phyloP scores from a whole-genome alignment of 371 early-diverging fungal genomes.

The Thermomucor indicae-seudaticae region DNA sequence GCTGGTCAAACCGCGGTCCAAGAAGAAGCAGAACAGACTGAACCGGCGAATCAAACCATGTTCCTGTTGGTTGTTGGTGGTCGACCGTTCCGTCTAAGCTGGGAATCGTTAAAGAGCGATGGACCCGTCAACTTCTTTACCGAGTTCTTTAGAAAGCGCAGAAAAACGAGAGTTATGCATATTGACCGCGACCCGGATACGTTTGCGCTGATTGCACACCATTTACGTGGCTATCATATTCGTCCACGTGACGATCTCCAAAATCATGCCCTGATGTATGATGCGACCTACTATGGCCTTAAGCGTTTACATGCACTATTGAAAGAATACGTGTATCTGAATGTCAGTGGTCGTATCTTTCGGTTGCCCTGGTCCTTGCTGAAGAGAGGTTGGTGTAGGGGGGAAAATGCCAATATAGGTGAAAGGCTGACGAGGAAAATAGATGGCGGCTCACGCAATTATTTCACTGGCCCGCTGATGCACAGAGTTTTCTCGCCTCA shows the following conservation, averaged over 20 bases:
- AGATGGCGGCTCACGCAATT: constrained; percentile 32
- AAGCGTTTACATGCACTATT: constrained; percentile 39
- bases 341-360: constrained; percentile 45
- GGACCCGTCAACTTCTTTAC: constrained; percentile 45
- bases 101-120: constrained; percentile 47
- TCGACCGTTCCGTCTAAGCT: constrained; percentile 34
- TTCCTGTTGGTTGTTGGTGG: constrained; percentile 44
- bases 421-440: neutral
- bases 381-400: constrained; percentile 21
- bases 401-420: neutral
- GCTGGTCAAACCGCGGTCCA: neutral
- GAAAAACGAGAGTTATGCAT: constrained; percentile 34
- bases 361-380: constrained; percentile 35
- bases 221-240: constrained; percentile 59
- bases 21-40: constrained; percentile 1
- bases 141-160: constrained; percentile 30
- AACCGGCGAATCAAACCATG: constrained; percentile 29
- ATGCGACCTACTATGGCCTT: constrained; percentile 51
- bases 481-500: constrained; percentile 24
- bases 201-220: constrained; percentile 53
- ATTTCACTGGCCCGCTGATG: constrained; percentile 43
- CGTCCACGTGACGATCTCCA: constrained; percentile 46
- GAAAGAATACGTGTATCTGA: constrained; percentile 40
- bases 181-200: constrained; percentile 56
- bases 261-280: constrained; percentile 43